Base-by-base conservation (phyloP, 768 basidiomycete genomes). In the Termitomyces titanicus region DNA sequence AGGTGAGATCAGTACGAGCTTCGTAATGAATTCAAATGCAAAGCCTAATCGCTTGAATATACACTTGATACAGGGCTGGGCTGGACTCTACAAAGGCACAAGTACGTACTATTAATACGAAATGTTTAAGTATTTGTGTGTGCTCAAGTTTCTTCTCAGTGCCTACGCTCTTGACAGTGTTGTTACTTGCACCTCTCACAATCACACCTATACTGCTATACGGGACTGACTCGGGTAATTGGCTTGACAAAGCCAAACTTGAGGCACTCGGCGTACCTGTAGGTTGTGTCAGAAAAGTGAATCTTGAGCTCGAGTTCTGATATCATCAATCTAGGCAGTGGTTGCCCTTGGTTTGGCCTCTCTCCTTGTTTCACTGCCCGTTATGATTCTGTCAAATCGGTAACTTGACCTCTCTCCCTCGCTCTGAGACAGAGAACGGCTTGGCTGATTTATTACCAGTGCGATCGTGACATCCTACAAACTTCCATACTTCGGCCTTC, bases 391-490 rank as follows among this genome's bases (percentile, higher is more conserved):
- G 27, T 20, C 44, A 11, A 25, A 52, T 48, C 58, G 58, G 58
- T 59, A 51, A 59, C 15, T 43, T 11, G 20, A 12, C 33, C 34
- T 44, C 7, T 38, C 25, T 24, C 20, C 33, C 34, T 44, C 7
- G 34, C 25, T 24, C 20, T 3, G 18, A 31, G 33, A 43, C 33
- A 45, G 11, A 11, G 18, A 52, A 33, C 31, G 9, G n/a, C 2
- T 24, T 42, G 7, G 33, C 40, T 59, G 45, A 20, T 45, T 25
- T 54, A 29, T 53, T 59, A 20, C 38, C 35, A 93, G 91, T 39
- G 77, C 90, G 0, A 87, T 93, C 58, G 90, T 86, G 3, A 92
- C 92, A 0, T 90, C 90, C 0, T 81, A 86, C 68, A 83, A 78
- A 62, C 74, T 93, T 31, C 79, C 86, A 3, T 90, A 79, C 64